Conservation (phyloP, 148 eudicot species). For the Simmondsia chinensis region DNA sequence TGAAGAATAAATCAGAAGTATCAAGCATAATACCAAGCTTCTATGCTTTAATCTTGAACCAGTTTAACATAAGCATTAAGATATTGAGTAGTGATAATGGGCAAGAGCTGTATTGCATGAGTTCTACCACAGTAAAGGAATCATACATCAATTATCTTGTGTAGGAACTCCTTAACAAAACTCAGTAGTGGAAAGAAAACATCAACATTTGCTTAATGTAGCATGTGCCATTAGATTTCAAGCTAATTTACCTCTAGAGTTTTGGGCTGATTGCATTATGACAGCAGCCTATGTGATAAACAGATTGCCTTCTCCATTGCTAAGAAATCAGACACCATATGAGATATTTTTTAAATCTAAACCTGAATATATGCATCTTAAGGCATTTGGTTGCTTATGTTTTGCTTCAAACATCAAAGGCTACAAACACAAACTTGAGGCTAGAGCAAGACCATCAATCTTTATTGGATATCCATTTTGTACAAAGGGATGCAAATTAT, state of each 20-base stretch:
- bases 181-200: background rate
- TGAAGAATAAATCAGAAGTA: too few relatives aligned
- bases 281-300: background rate
- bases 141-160: background rate
- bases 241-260: background rate
- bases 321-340: background rate
- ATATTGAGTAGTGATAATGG: too few relatives aligned
- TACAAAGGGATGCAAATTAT: background rate
- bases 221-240: background rate
- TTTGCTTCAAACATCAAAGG: background rate
- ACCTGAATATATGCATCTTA: background rate
- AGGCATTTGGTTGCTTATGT: background rate
- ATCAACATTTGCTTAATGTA: background rate
- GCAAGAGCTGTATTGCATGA: too few relatives aligned
- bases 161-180: too few relatives aligned
- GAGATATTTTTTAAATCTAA: background rate
- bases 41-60: too few relatives aligned
- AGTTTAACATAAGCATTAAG: too few relatives aligned
- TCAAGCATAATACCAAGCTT: too few relatives aligned
- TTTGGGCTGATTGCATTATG: background rate
- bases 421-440: background rate
- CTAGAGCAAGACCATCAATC: background rate
- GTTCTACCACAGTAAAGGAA: background rate
- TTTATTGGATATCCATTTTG: background rate
- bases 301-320: background rate